Evolutionary conservation across 2,329 filamentous ascomycete genomes (phyloP).

Genomic region (Alternaria postmessia): DNA sequence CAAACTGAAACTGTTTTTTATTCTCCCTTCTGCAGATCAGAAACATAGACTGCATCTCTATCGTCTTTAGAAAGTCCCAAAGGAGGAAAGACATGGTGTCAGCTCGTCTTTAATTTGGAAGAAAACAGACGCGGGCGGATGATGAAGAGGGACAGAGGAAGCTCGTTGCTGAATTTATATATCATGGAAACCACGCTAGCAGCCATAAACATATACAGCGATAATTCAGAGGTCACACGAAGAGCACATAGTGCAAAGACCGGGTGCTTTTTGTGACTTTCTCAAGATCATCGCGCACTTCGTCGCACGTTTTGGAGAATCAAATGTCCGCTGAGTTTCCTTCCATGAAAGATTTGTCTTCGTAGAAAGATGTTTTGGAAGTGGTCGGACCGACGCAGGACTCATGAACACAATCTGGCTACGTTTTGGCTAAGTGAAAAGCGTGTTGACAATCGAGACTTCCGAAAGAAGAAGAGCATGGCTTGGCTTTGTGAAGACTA

Average conservation of each 20-base stretch:
- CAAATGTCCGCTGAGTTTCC: not conserved
- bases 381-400: too few relatives aligned
- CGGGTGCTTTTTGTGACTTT: not conserved
- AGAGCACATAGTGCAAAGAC: not conserved
- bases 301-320: not conserved
- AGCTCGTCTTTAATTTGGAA: not conserved
- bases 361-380: too few relatives aligned
- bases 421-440: too few relatives aligned
- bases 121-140: not conserved
- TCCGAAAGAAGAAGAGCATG: too few relatives aligned
- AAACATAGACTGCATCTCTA: not conserved
- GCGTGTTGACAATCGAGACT: too few relatives aligned
- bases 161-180: not conserved
- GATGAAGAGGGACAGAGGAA: not conserved
- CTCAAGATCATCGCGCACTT: not conserved
- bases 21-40: not conserved
- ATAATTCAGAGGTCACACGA: accelerated
- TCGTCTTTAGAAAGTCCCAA: not conserved
- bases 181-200: not conserved
- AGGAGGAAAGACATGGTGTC: not conserved
- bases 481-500: too few relatives aligned
- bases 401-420: too few relatives aligned
- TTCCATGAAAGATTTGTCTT: too few relatives aligned
- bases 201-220: not conserved
- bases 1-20: not conserved